Percentiles rank a stretch among this genome's conserved stretches.
These are phyloP conservation scores for Melaleuca alternifolia DNA, from an alignment of 345 rosid genomes.

Conservation along the genomic window DNA sequence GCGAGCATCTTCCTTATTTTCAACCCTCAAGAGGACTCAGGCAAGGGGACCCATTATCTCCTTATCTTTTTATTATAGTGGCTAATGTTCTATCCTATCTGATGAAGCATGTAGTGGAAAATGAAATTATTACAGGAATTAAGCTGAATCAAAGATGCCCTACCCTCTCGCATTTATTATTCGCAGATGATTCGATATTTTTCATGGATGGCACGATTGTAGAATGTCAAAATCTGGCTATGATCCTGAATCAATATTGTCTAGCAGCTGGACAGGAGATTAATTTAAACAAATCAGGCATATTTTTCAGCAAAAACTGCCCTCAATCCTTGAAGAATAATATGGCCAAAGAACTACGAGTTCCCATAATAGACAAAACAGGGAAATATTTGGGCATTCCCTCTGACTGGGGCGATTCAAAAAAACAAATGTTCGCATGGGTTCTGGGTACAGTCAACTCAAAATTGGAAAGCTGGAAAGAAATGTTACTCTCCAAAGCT, in stretches of 20 bases:
- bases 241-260: neutral
- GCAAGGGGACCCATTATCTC: neutral
- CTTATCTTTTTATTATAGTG: neutral
- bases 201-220: neutral
- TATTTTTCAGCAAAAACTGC: no score
- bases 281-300: neutral
- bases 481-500: neutral
- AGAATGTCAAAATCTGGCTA: neutral
- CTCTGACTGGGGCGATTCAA: no score
- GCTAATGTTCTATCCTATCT: neutral
- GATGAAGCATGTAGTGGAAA: neutral
- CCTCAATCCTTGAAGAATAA: no score
- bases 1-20: neutral
- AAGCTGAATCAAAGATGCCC: no score
- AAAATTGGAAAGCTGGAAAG: neutral
- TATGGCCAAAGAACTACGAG: no score
- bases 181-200: neutral
- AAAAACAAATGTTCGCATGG: no score
- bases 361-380: no score
- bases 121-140: neutral
- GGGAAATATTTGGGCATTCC: no score
- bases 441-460: neutral
- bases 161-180: neutral
- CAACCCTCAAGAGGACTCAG: neutral
- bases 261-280: neutral